phyloP scores from a whole-genome alignment of 208 protist species.

The Strigomonas oncopelti region DNA sequence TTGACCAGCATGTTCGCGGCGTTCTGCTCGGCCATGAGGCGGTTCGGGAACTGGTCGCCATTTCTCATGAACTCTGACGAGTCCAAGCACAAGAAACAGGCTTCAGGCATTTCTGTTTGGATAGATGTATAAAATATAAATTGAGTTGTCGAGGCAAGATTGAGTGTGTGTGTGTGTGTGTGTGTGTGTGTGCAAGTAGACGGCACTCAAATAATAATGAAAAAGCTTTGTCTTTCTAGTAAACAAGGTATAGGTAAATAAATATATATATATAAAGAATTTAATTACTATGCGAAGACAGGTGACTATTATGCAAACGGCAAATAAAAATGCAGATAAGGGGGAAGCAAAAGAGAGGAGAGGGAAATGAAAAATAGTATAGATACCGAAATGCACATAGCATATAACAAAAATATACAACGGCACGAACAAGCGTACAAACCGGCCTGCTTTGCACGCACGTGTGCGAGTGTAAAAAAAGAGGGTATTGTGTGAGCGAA shows the following conservation, averaged over 20 bases:
- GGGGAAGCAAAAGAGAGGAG: neutral
- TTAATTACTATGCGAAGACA: neutral
- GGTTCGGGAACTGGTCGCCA: slow-evolving; percentile 96
- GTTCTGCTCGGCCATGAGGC: slow-evolving; percentile 94
- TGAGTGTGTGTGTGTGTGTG: slow-evolving; percentile 11
- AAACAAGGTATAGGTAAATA: too few species aligned
- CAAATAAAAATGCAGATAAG: neutral
- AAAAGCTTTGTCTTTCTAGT: too few species aligned
- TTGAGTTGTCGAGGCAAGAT: neutral
- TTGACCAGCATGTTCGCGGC: slow-evolving; percentile 93
- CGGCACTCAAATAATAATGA: neutral
- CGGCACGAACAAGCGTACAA: too few species aligned
- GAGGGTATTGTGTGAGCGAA: too few species aligned
- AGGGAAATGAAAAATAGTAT: too few species aligned
- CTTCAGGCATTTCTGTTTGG: slow-evolving; percentile 69
- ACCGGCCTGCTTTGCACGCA: too few species aligned
- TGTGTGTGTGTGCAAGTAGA: slow-evolving; percentile 16
- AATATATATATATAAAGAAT: too few species aligned
- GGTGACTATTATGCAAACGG: neutral
- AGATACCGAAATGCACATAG: too few species aligned
- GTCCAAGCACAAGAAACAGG: slow-evolving; percentile 92
- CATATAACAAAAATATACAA: neutral
- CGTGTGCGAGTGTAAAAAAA: too few species aligned
- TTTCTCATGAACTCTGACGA: slow-evolving; percentile 99
- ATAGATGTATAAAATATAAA: slow-evolving; percentile 4